These are phyloP conservation scores for Protomyces macrosporus DNA, from an alignment of 1,139 yeast species.

Conservation along the genomic window DNA sequence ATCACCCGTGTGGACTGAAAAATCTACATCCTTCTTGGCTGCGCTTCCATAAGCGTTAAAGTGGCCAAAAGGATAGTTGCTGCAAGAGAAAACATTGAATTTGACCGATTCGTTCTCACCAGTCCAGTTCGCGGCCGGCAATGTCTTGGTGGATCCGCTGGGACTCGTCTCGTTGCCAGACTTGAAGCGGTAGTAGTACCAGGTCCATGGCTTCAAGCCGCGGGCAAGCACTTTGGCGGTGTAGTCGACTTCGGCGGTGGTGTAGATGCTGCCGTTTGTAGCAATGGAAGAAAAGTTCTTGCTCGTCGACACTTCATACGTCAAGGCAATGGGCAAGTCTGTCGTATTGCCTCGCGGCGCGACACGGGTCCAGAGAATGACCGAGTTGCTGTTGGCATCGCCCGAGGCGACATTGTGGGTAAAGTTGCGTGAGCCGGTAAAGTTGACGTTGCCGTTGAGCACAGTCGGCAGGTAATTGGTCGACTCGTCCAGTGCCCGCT, in stretches of 20 bases:
- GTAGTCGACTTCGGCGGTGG: slow-evolving; percentile 8
- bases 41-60: slow-evolving; percentile 11
- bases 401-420: neutral
- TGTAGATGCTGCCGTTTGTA: neutral
- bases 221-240: slow-evolving; percentile 9
- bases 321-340: neutral
- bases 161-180: neutral
- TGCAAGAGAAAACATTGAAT: slow-evolving; percentile 4
- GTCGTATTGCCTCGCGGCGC: neutral
- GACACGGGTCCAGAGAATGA: slow-evolving; percentile 6
- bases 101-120: neutral
- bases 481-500: neutral
- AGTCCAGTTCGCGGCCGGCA: neutral
- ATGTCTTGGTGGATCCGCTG: slow-evolving; percentile 7
- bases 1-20: slow-evolving; percentile 5
- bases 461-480: neutral
- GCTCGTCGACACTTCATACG: neutral
- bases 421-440: neutral
- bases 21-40: slow-evolving; percentile 3
- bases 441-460: neutral
- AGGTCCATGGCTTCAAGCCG: neutral
- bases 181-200: slow-evolving; percentile 7
- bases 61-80: slow-evolving; percentile 7
- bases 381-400: neutral
- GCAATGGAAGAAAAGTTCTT: neutral